These are phyloP conservation scores for Cyberlindnera mrakii DNA, from an alignment of 805 yeast genomes.

Conservation along the genomic window DNA sequence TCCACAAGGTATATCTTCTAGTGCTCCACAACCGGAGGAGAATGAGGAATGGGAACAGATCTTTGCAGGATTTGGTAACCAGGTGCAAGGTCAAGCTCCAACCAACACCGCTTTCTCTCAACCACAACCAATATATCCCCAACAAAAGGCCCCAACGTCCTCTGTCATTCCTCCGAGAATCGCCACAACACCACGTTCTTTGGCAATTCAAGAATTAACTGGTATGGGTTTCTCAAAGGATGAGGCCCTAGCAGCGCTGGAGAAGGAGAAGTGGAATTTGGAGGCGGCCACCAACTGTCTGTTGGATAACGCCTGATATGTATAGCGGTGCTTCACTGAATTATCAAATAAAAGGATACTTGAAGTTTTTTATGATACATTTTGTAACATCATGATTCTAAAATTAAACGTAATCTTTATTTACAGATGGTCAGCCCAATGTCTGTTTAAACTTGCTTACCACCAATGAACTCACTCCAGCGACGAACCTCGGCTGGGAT, in stretches of 20 bases:
- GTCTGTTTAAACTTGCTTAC: conserved; percentile 60
- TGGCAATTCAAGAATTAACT: conserved; percentile 69
- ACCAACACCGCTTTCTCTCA: conserved; percentile 2
- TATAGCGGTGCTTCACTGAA: background rate
- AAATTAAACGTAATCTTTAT: background rate
- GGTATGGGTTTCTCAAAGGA: conserved; percentile 83
- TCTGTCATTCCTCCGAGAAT: conserved; percentile 21
- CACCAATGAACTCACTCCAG: conserved; percentile 97
- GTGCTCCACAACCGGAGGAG: conserved; percentile 14
- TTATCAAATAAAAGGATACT: background rate
- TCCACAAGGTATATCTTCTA: background rate
- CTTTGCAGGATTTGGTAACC: conserved; percentile 81
- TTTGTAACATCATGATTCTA: background rate
- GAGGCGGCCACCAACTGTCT: conserved; percentile 84
- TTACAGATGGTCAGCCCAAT: background rate
- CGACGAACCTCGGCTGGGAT: conserved; percentile 85
- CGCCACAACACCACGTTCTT: conserved; percentile 40
- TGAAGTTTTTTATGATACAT: background rate
- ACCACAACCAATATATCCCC: background rate
- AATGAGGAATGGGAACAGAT: conserved; percentile 91
- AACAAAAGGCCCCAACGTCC: no score
- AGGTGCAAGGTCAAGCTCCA: conserved; percentile 16
- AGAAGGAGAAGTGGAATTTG: conserved; percentile 64
- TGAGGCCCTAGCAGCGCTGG: conserved; percentile 63
- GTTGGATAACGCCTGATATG: conserved; percentile 53